A percentile compares a stretch with the other conserved stretches of the same genome.
Conservation (phyloP, 495 filamentous ascomycete species). For the Xylaria venustula region DNA sequence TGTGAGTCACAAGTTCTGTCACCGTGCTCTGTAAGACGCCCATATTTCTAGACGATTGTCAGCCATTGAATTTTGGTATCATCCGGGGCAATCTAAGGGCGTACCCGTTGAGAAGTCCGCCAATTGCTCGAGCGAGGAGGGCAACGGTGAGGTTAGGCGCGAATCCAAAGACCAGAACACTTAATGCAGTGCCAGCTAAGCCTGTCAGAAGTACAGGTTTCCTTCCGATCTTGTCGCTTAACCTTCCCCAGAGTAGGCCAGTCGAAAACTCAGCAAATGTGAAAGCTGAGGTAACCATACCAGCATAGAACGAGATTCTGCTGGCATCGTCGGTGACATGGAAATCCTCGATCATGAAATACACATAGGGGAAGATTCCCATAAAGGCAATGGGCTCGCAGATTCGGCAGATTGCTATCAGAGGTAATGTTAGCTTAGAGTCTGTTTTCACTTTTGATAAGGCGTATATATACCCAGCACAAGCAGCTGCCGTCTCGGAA, state of each 20-base stretch:
- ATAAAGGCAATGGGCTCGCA: constrained; percentile 99
- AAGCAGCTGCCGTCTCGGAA: constrained; percentile 62
- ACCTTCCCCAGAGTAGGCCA: constrained; percentile 84
- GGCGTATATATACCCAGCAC: constrained; percentile 64
- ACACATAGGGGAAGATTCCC: constrained; percentile 98
- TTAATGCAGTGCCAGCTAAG: constrained; percentile 83
- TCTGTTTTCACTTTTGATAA: constrained; percentile 2
- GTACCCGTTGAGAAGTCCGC: constrained; percentile 89
- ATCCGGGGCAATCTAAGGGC: constrained; percentile 20
- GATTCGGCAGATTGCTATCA: constrained; percentile 82
- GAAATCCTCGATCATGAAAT: constrained; percentile 96
- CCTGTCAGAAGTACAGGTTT: constrained; percentile 91
- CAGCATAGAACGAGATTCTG: constrained; percentile 87
- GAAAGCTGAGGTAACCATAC: constrained; percentile 95
- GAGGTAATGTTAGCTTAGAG: constrained; percentile 34
- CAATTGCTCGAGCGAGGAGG: constrained; percentile 81
- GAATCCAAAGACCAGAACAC: constrained; percentile 93
- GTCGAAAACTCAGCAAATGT: constrained; percentile 93
- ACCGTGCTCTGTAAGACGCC: constrained; percentile 95
- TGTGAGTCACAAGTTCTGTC: constrained; percentile 84
- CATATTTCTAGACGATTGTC: constrained; percentile 61
- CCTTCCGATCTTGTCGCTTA: constrained; percentile 89
- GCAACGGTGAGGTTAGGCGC: constrained; percentile 80
- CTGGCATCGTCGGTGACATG: constrained; percentile 73
- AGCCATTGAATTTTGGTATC: not conserved